Evolutionary conservation across 495 filamentous ascomycete genomes (phyloP), one percentile per base, ranked within the genome.

Genomic region (Lepidopterella palustris): DNA sequence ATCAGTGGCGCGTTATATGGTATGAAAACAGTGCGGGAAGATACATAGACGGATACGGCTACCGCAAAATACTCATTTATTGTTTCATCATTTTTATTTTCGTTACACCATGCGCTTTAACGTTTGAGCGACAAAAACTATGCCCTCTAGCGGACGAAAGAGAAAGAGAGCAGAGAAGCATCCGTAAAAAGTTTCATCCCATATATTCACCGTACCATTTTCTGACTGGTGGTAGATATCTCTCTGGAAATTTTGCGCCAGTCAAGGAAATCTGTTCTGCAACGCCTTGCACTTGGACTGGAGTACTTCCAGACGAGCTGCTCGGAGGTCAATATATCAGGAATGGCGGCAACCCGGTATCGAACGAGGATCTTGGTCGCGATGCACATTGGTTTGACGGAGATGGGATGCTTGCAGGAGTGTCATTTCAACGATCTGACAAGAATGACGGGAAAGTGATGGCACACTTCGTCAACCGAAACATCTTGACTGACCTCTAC

Each of bases 351-450:
- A 87, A 87, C 65, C 83, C 85, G 6, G 70, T 86, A n/a, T 72
- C 69, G n/a, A 81, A 84, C 53, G 70, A 80, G n/a, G 76, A 81
- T 55, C 62, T 78, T 23, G 71, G 72, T 29, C 76, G 82, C 52
- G 77, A 82, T 59, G 76, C 79, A 23, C 84, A 88, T 60, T 86
- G 83, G 83, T 87, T 88, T 59, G 85, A 87, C 60, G 85, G 85
- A 48, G 85, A 87, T 70, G 85, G 84, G 1, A 87, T 88, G 84
- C 79, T 87, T 3, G 77, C 79, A 23, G 85, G 84, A 13, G 82
- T 88, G 0, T 71, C 73, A 8, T 86, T 88, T 70, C 69, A 63
- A 32, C 71, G 71, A 25, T 49, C 59, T 2, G 62, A 61, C 4
- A 61, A 74, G 20, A 49, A 58, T 6, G 64, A 67, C 0, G 61